Evolutionary conservation across 495 filamentous ascomycete genomes (phyloP).

Genomic region (Aspergillus bridgeri): DNA sequence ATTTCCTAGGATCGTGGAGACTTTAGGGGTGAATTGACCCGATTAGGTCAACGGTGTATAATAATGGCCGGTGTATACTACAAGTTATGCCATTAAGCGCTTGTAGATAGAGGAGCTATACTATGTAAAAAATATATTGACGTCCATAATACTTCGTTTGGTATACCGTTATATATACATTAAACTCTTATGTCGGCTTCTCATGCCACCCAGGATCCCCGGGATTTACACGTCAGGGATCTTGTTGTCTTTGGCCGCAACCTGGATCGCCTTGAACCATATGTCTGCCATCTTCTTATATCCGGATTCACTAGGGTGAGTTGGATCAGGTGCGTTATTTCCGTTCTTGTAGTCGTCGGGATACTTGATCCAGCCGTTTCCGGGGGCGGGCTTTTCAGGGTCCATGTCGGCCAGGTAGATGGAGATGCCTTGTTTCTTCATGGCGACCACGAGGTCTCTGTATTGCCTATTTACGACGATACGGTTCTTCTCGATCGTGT

Average conservation of each 20-base stretch:
- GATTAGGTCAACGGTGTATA: too few species aligned
- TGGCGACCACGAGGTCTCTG: conserved; percentile 21
- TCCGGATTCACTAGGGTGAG: conserved; percentile 47
- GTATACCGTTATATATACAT: too few species aligned
- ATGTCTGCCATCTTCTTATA: conserved; percentile 52
- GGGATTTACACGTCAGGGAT: neutral
- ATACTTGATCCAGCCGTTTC: neutral
- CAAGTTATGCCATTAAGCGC: too few species aligned
- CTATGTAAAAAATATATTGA: too few species aligned
- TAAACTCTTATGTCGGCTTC: neutral
- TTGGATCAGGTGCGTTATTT: conserved; percentile 36
- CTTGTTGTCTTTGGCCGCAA: conserved; percentile 9
- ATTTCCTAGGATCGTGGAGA: conserved; percentile 13
- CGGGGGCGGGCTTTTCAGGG: conserved; percentile 9
- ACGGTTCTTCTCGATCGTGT: neutral
- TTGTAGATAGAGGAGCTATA: too few species aligned
- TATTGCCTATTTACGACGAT: conserved; percentile 42
- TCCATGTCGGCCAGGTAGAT: conserved; percentile 49
- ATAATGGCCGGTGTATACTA: too few species aligned
- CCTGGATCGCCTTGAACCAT: conserved; percentile 39
- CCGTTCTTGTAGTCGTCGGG: conserved; percentile 11
- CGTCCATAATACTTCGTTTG: too few species aligned
- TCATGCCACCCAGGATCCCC: neutral
- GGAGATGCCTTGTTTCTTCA: conserved; percentile 22
- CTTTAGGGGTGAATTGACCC: neutral